Evolutionary conservation across 2,329 filamentous ascomycete species (phyloP).

Genomic region (Achaetomium macrosporum): DNA sequence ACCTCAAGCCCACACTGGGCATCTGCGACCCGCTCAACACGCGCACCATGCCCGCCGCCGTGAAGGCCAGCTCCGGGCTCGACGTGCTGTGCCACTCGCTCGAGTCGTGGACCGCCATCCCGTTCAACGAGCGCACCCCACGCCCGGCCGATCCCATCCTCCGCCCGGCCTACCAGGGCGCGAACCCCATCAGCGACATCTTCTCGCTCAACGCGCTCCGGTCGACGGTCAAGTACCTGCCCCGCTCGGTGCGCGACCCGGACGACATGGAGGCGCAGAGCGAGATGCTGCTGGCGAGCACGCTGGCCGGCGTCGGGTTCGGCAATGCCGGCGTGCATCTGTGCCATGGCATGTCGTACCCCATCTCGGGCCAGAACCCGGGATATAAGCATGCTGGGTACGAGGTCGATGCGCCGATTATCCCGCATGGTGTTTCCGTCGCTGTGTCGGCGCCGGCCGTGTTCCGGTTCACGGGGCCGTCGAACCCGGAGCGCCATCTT

Average conservation of each 20-base stretch:
- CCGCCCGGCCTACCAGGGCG: slow-evolving; percentile 90
- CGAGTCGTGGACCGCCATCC: slow-evolving; percentile 97
- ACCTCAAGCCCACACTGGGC: slow-evolving; percentile 89
- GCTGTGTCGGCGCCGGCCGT: slow-evolving; percentile 90
- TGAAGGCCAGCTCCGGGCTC: slow-evolving; percentile 84
- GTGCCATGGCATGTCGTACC: slow-evolving; percentile 86
- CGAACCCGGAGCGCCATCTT: slow-evolving; percentile 88
- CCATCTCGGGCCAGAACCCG: slow-evolving; percentile 91
- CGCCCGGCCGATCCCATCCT: slow-evolving; percentile 84
- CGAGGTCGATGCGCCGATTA: slow-evolving; percentile 67
- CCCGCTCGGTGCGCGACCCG: slow-evolving; percentile 77
- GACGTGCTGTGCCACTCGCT: slow-evolving; percentile 94
- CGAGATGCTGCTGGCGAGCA: slow-evolving; percentile 93
- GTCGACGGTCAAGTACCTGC: slow-evolving; percentile 85
- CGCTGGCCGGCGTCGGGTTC: slow-evolving; percentile 90
- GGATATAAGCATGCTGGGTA: slow-evolving; percentile 89
- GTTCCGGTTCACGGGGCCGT: slow-evolving; percentile 86
- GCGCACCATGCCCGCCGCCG: slow-evolving; percentile 88
- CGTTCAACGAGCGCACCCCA: slow-evolving; percentile 78
- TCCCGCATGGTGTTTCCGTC: slow-evolving; percentile 93
- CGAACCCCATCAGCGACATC: slow-evolving; percentile 96
- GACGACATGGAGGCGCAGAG: slow-evolving; percentile 90
- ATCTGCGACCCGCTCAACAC: slow-evolving; percentile 87
- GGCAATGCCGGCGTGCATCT: slow-evolving; percentile 94
- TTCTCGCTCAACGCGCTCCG: slow-evolving; percentile 84